Percentiles rank a stretch among this genome's conserved stretches.
Evolutionary conservation across 2,329 filamentous ascomycete species (phyloP).

Genomic region (Pleoardoris graminearum): DNA sequence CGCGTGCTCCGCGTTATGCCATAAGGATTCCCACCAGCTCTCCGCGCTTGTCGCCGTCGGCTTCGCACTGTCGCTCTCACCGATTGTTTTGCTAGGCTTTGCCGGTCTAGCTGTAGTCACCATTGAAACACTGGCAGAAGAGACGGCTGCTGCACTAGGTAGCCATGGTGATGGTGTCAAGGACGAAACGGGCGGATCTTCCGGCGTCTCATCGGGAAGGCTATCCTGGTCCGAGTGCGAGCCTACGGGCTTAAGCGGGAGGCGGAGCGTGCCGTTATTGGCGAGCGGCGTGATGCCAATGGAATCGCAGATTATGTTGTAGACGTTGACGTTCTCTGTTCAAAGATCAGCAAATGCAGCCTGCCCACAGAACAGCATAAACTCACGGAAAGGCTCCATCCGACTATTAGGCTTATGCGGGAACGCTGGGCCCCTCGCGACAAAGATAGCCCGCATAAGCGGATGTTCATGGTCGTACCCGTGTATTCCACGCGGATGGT

Average conservation of each 20-base stretch:
- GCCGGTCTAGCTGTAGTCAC: neutral
- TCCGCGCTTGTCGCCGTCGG: conserved; percentile 19
- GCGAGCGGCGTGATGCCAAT: conserved; percentile 71
- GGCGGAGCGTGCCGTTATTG: conserved; percentile 84
- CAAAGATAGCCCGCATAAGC: conserved; percentile 93
- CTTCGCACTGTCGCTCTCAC: conserved; percentile 19
- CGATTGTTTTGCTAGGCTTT: neutral
- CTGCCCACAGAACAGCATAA: too few relatives aligned
- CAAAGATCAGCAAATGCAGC: too few relatives aligned
- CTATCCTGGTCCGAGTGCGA: conserved; percentile 59
- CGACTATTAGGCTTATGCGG: conserved; percentile 80
- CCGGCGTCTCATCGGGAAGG: conserved; percentile 52
- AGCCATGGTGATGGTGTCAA: conserved; percentile 2
- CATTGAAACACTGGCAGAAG: neutral
- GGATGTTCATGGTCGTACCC: conserved; percentile 95
- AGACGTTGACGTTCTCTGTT: conserved; percentile 88
- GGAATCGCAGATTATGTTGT: conserved; percentile 92
- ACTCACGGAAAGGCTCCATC: conserved; percentile 80
- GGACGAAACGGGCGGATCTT: conserved; percentile 52
- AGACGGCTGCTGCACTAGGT: conserved; percentile 9
- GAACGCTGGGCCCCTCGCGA: conserved; percentile 90
- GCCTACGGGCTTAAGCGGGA: conserved; percentile 68
- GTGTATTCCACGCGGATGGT: conserved; percentile 82
- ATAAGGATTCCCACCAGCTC: conserved; percentile 44
- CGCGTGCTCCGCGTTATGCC: conserved; percentile 40